Evolutionary conservation across 2,329 filamentous ascomycete species (phyloP).

Genomic region (Verticillium zaregamsianum): DNA sequence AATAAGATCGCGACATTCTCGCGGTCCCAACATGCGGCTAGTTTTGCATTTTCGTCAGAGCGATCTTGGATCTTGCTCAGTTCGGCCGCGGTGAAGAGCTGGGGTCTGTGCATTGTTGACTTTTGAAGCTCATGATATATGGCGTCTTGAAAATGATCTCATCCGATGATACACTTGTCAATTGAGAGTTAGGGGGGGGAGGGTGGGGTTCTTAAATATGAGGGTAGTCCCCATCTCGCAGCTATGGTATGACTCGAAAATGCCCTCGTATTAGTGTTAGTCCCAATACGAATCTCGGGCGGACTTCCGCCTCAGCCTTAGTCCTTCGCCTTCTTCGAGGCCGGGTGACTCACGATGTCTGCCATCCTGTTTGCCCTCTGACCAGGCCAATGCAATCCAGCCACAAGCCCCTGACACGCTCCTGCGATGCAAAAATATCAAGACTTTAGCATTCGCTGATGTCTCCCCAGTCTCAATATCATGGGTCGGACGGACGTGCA

Average conservation of each 20-base stretch:
- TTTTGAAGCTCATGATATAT: not conserved
- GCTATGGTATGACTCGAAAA: not conserved
- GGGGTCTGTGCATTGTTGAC: not conserved
- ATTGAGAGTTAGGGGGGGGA: not conserved
- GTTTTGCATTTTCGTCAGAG: constrained; percentile 3
- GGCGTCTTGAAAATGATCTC: not conserved
- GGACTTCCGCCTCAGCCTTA: not conserved
- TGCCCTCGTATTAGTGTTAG: not conserved
- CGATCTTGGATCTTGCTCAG: not conserved
- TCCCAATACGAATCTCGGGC: not conserved
- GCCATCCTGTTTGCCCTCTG: too few species aligned
- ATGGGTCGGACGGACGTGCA: too few species aligned
- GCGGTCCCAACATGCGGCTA: constrained; percentile 3
- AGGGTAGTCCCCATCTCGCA: not conserved
- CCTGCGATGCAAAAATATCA: too few species aligned
- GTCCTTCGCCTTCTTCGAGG: not conserved
- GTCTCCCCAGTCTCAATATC: too few species aligned
- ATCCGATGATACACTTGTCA: too few species aligned
- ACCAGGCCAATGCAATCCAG: too few species aligned
- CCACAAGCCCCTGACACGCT: too few species aligned
- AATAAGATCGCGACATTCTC: not conserved
- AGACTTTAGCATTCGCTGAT: too few species aligned
- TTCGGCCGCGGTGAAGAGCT: not conserved
- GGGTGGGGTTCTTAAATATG: not conserved
- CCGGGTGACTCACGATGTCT: not conserved